Percentiles rank a stretch among this genome's conserved stretches.
These are phyloP conservation scores for Cochlearia excelsa DNA, from an alignment of 345 rosid species.

Conservation along the genomic window DNA sequence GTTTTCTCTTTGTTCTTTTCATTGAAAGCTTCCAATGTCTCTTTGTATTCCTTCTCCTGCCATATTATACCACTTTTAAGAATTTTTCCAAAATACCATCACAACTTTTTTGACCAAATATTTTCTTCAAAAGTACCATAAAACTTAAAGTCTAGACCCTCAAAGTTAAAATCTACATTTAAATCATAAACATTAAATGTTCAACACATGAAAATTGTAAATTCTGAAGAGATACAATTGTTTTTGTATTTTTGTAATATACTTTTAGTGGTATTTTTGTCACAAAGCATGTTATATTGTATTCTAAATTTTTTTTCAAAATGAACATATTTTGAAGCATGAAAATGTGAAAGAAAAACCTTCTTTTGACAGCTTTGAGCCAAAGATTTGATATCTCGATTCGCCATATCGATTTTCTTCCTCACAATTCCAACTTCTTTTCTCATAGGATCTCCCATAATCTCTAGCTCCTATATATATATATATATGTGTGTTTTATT, in stretches of 20 bases:
- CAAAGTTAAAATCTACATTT: no score
- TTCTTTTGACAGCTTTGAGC: constrained; percentile 79
- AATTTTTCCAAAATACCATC: not conserved
- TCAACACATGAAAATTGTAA: no score
- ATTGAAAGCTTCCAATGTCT: constrained; percentile 59
- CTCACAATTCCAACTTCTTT: constrained; percentile 69
- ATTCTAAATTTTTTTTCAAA: no score
- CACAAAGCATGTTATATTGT: no score
- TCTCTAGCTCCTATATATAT: constrained; percentile 56
- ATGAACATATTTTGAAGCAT: not conserved
- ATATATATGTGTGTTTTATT: constrained; percentile 4
- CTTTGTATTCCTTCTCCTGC: constrained; percentile 77
- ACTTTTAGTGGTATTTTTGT: no score
- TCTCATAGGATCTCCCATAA: constrained; percentile 65
- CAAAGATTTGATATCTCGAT: constrained; percentile 61
- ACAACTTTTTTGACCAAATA: no score
- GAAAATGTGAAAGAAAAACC: constrained; percentile 36
- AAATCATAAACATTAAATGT: no score
- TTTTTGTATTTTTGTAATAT: no score
- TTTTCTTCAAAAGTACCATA: no score
- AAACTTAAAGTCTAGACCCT: no score
- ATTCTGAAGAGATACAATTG: no score
- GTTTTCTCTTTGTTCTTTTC: constrained; percentile 71
- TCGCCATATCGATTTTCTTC: constrained; percentile 64
- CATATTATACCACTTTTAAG: not conserved